Percentiles rank a stretch among this genome's conserved stretches.
These are phyloP conservation scores for Leptographium radiaticola DNA, from an alignment of 2,329 filamentous ascomycete species.

Conservation along the genomic window DNA sequence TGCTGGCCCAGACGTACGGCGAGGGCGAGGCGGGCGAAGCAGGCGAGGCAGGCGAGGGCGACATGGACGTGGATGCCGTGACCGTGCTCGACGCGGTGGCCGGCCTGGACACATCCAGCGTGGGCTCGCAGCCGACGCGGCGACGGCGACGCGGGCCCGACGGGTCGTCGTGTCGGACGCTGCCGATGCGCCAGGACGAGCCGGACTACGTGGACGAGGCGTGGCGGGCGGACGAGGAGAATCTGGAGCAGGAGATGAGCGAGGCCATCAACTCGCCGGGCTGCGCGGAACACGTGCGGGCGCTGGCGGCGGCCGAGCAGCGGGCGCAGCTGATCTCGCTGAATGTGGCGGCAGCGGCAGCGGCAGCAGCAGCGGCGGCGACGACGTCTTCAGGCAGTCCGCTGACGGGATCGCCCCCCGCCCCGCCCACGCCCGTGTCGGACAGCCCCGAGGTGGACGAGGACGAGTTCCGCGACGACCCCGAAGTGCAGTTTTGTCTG, in stretches of 20 bases:
- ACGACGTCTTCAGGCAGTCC: no score
- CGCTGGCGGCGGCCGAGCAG: slow-evolving; percentile 44
- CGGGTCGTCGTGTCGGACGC: slow-evolving; percentile 11
- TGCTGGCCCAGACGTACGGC: slow-evolving; percentile 30
- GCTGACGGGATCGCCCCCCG: not conserved
- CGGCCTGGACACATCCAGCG: no score
- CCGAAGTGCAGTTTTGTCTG: slow-evolving; percentile 71
- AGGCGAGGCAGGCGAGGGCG: not conserved
- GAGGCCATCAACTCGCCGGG: slow-evolving; percentile 52
- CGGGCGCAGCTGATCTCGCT: slow-evolving; percentile 24
- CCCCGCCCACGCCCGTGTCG: slow-evolving; percentile 20
- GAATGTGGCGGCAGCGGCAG: slow-evolving; percentile 1
- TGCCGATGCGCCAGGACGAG: slow-evolving; percentile 15
- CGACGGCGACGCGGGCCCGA: slow-evolving; percentile 3
- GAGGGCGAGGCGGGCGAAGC: slow-evolving; percentile 15
- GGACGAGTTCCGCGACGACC: slow-evolving; percentile 79
- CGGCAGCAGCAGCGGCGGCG: not conserved
- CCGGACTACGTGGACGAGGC: slow-evolving; percentile 47
- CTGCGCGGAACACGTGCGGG: slow-evolving; percentile 40
- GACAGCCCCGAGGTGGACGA: slow-evolving; percentile 57
- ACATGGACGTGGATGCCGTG: not conserved
- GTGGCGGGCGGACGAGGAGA: slow-evolving; percentile 49
- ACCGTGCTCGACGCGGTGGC: no score
- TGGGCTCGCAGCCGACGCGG: no score
- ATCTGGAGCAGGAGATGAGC: slow-evolving; percentile 57